phyloP scores from a whole-genome alignment of 306 rosid genomes.

The Castanea sativa region DNA sequence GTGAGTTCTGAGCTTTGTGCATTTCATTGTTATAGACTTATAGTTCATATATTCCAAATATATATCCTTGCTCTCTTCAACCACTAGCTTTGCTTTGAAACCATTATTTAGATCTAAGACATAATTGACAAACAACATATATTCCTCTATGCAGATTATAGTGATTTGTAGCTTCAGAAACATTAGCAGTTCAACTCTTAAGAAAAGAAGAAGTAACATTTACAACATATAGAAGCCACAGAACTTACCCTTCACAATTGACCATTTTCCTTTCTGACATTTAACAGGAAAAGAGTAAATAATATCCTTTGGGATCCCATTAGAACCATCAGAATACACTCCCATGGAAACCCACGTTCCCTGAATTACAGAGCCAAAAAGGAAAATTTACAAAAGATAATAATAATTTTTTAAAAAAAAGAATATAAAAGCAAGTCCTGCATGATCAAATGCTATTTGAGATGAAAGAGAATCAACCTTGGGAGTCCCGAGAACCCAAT shows the following conservation, averaged over 20 bases:
- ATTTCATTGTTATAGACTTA: too few species aligned
- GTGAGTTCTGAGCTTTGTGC: too few species aligned
- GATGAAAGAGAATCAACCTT: conserved; percentile 44
- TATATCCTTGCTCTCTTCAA: too few species aligned
- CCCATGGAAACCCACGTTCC: conserved; percentile 95
- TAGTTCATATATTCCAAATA: too few species aligned
- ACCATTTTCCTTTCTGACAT: conserved; percentile 89
- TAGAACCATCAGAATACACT: conserved; percentile 89
- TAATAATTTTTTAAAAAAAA: too few species aligned
- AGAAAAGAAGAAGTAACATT: neutral
- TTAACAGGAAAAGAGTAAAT: conserved; percentile 92
- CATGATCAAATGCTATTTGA: conserved; percentile 4
- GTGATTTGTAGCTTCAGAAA: neutral
- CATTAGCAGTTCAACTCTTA: neutral
- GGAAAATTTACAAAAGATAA: neutral
- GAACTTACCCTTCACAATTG: conserved; percentile 63
- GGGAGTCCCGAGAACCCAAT: conserved; percentile 70
- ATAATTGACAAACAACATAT: neutral
- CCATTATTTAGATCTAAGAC: neutral
- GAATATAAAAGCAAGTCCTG: neutral
- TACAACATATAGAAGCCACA: neutral
- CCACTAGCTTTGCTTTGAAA: neutral
- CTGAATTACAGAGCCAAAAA: conserved; percentile 31
- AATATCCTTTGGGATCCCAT: conserved; percentile 69
- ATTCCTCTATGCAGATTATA: neutral